Conservation (phyloP, 306 rosid species). For the Quercus ilex region DNA sequence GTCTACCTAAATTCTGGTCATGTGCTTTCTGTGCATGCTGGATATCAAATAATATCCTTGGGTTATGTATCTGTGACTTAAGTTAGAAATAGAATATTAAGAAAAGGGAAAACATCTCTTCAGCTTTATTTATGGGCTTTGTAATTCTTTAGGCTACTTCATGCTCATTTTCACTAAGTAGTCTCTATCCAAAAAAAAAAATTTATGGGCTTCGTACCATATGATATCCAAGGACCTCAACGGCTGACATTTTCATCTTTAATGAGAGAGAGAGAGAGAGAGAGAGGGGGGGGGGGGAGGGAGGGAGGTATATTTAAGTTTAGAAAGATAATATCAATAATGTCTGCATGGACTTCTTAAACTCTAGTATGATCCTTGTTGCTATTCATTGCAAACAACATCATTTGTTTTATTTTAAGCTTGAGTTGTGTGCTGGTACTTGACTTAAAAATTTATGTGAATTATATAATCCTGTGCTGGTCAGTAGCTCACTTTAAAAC, state of each 20-base stretch:
- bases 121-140: not conserved
- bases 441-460: not conserved
- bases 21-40: not conserved
- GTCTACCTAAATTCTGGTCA: not conserved
- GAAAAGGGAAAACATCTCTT: not conserved
- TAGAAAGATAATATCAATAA: not conserved
- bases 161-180: no score
- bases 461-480: no score
- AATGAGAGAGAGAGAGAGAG: not conserved
- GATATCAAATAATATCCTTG: not conserved
- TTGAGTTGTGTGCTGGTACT: not conserved
- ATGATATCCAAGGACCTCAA: not conserved
- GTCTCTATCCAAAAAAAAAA: no score
- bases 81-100: not conserved
- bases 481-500: no score
- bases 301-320: no score
- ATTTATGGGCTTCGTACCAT: not conserved
- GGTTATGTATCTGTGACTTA: not conserved
- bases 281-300: rapidly evolving
- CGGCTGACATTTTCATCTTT: not conserved
- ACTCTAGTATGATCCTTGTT: not conserved
- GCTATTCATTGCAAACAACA: not conserved
- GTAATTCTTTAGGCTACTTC: no score
- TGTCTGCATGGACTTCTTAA: not conserved
- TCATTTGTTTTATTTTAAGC: not conserved